phyloP scores from a whole-genome alignment of 352 stramenopile species.

The Thraustotheca clavata region DNA sequence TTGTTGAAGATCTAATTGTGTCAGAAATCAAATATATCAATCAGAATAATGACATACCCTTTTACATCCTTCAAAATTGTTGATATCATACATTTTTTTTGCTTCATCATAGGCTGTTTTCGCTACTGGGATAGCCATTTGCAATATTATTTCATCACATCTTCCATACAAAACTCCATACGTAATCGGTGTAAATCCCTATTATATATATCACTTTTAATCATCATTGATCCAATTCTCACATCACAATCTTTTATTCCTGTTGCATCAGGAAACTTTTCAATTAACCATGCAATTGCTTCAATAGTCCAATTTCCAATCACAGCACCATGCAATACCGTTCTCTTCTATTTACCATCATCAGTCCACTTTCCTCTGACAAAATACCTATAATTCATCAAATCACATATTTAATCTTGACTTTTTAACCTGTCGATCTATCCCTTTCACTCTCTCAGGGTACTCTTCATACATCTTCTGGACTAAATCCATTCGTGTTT shows the following conservation, averaged over 20 bases:
- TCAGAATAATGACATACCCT: slow-evolving; percentile 27
- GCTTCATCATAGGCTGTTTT: slow-evolving; percentile 24
- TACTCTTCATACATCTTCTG: too few relatives aligned
- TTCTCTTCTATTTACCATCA: background rate
- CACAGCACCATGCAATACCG: slow-evolving; percentile 14
- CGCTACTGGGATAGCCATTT: slow-evolving; percentile 45
- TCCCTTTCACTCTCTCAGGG: too few relatives aligned
- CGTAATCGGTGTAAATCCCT: slow-evolving; percentile 23
- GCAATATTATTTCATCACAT: slow-evolving; percentile 40
- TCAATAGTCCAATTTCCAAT: slow-evolving; percentile 13
- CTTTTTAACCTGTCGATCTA: too few relatives aligned
- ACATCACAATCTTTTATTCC: slow-evolving; percentile 13
- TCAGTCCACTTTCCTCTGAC: too few relatives aligned
- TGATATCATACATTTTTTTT: slow-evolving; percentile 26
- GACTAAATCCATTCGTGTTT: too few relatives aligned
- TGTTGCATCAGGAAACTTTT: background rate
- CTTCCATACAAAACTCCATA: slow-evolving; percentile 37
- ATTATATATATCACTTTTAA: background rate
- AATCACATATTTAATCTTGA: too few relatives aligned
- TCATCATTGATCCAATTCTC: background rate
- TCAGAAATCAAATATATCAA: background rate
- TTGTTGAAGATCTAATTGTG: background rate
- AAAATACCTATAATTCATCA: too few relatives aligned
- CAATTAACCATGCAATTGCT: slow-evolving; percentile 13
- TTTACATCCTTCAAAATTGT: slow-evolving; percentile 44